Base-by-base conservation (phyloP, 164 flowering plant species). In the Sedum album region DNA sequence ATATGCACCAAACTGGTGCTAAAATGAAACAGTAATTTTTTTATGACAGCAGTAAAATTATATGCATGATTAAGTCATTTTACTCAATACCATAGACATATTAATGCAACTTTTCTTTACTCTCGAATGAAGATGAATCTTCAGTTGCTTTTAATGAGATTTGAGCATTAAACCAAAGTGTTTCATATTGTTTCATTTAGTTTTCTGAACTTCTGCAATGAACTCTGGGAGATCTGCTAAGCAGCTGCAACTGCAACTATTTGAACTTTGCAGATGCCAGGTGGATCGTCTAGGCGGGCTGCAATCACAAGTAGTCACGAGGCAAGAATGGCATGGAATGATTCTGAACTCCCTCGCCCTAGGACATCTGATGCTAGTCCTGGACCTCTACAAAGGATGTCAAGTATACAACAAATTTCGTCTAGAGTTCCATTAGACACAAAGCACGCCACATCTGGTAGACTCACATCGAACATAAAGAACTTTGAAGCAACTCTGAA, bases 401-500 rank as follows among this genome's bases (percentile, higher is more conserved):
- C 82, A 15, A 74, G 83, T 61, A 80, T 71, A 9, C 89, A 75
- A 60, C 79, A 81, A 73, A 79, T 69, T 55, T 85, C 88, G 5
- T 86, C 88, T 30, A 67, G 77, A 15, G 75, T 71, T 38, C 73
- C 88, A 31, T 70, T 84, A 20, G 91, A 86, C 68, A 75, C 77
- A 14, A 77, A 76, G 46, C 84, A 73, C 30, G 23, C 60, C 23
- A 2, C 76, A 8, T 51, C 83, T 2, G 68, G 68, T 23, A 82
- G 83, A 66, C 74, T 67, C 68, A 31, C 70, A 21, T 55, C 86
- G 23, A 80, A 77, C 69, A 64, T 74, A 17, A 80, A 75, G 75
- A 84, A 72, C 73, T 78, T 80, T n/a, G 89, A 87, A 42, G 76
- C 84, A 14, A 75, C 85, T 39, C 78, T 87, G 17, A 76, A 81